A percentile compares a stretch with the other conserved stretches of the same genome.
phyloP scores from a whole-genome alignment of 306 rosid species.

The Adenanthera pavonina region DNA sequence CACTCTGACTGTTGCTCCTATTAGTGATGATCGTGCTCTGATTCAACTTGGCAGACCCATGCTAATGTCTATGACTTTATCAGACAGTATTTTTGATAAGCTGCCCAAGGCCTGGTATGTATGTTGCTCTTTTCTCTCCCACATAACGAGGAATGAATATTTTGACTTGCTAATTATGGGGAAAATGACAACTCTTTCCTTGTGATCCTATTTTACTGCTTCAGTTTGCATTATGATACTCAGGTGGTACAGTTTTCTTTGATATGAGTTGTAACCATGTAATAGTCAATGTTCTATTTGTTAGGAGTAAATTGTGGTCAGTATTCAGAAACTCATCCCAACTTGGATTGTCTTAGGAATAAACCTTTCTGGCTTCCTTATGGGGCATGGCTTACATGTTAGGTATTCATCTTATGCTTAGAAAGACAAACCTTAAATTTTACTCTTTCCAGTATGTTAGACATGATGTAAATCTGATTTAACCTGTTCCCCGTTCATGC shows the following conservation, averaged over 20 bases:
- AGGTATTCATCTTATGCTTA: constrained; percentile 20
- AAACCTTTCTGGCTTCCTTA: constrained; percentile 13
- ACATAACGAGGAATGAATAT: not conserved
- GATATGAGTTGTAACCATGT: not conserved
- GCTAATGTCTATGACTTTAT: constrained; percentile 70
- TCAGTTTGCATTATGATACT: constrained; percentile 12
- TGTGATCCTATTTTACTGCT: constrained; percentile 11
- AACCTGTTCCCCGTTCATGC: not conserved
- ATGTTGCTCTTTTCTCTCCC: constrained; percentile 24
- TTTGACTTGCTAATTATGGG: not conserved
- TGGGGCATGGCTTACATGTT: constrained; percentile 5
- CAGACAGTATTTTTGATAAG: constrained; percentile 55
- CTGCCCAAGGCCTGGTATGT: constrained; percentile 87
- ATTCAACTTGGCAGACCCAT: constrained; percentile 83
- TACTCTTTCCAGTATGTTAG: constrained; percentile 17
- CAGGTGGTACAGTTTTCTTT: constrained; percentile 16
- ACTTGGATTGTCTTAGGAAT: constrained; percentile 14
- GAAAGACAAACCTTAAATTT: constrained; percentile 9
- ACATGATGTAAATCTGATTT: constrained; percentile 19
- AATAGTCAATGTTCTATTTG: not conserved
- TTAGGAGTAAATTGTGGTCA: not conserved
- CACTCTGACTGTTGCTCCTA: constrained; percentile 29
- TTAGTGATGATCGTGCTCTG: constrained; percentile 51
- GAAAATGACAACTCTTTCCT: not conserved
- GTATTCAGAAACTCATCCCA: not conserved